phyloP scores from a whole-genome alignment of 495 filamentous ascomycete species.

The Halenospora varia region DNA sequence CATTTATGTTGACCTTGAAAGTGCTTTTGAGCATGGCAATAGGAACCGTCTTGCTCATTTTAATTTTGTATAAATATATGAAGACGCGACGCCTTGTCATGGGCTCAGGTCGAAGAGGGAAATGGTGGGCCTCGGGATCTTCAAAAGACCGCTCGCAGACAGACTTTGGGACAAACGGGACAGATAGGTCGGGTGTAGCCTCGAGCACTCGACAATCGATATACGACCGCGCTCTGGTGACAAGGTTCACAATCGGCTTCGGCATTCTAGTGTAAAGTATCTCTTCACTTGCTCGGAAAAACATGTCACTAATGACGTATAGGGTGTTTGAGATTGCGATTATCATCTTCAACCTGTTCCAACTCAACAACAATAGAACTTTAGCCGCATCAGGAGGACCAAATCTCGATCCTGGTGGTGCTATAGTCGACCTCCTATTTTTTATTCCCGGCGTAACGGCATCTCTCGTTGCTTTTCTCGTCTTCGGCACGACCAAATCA shows the following conservation, averaged over 20 bases:
- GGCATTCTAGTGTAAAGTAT: constrained; percentile 31
- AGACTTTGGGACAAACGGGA: constrained; percentile 2
- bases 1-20: constrained; percentile 14
- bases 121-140: constrained; percentile 16
- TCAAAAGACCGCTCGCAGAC: constrained; percentile 1
- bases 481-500: constrained; percentile 22
- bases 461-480: constrained; percentile 27
- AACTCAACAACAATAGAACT: constrained; percentile 29
- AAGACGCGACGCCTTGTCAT: constrained; percentile 35
- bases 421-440: constrained; percentile 35
- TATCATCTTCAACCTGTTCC: constrained; percentile 36
- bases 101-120: constrained; percentile 2
- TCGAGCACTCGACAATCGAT: constrained; percentile 26
- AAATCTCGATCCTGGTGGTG: constrained; percentile 30
- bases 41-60: constrained; percentile 36
- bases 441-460: constrained; percentile 41
- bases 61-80: constrained; percentile 42
- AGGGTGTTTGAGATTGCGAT: constrained; percentile 39
- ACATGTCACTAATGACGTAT: background rate
- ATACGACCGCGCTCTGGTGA: constrained; percentile 44
- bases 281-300: background rate
- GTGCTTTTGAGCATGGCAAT: constrained; percentile 37
- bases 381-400: constrained; percentile 31
- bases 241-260: constrained; percentile 43
- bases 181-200: constrained; percentile 1